Conservation (phyloP, 768 basidiomycete species). For the Podaxis sp. region DNA sequence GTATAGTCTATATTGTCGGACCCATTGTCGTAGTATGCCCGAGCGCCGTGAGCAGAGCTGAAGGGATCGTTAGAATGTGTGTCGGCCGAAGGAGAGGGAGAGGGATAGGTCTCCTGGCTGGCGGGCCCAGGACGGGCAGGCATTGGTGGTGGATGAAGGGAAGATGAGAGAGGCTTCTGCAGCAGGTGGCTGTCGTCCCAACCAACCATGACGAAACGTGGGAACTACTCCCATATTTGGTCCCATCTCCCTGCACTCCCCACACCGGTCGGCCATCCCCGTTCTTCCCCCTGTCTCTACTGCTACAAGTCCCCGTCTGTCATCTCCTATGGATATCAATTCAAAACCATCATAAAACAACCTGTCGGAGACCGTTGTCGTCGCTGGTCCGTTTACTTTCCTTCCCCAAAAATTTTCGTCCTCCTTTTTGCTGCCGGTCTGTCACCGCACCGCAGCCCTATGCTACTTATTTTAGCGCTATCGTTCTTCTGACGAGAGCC, state of each 20-base stretch:
- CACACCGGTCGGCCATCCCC: conserved; percentile 2
- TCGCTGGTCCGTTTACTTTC: neutral
- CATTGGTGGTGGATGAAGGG: conserved; percentile 33
- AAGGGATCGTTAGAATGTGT: conserved; percentile 72
- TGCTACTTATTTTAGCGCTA: neutral
- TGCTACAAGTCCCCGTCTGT: no score
- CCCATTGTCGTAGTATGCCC: conserved; percentile 71
- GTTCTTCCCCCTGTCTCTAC: neutral
- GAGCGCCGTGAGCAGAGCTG: conserved; percentile 37
- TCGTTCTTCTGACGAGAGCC: neutral
- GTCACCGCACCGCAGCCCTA: neutral
- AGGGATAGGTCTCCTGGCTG: conserved; percentile 66
- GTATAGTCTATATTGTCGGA: conserved; percentile 67
- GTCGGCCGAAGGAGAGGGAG: conserved; percentile 58
- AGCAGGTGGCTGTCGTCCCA: conserved; percentile 11
- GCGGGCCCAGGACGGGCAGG: conserved; percentile 54
- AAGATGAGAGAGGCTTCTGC: conserved; percentile 10
- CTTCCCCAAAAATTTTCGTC: neutral
- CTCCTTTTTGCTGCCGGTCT: neutral
- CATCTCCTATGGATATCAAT: neutral
- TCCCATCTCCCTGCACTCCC: neutral
- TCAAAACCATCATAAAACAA: neutral
- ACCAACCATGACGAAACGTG: conserved; percentile 10
- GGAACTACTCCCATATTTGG: conserved; percentile 2
- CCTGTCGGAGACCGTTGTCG: neutral